A percentile compares a stretch with the other conserved stretches of the same genome.
phyloP scores from a whole-genome alignment of 1,284 basidiomycete species.

The Fomitopsis betulina region DNA sequence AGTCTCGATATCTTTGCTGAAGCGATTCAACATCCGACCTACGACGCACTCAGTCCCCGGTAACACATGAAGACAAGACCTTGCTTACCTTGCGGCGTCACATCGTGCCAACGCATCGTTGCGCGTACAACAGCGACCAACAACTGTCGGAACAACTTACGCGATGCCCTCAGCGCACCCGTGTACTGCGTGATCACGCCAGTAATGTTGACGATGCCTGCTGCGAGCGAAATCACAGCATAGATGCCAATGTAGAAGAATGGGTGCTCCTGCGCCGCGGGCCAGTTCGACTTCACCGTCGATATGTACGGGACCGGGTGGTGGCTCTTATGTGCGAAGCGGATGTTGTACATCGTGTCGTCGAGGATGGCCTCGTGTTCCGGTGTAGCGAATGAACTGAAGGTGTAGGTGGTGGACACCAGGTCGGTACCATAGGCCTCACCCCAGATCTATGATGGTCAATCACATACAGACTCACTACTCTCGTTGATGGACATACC shows the following conservation, averaged over 20 bases:
- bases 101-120: conserved; percentile 52
- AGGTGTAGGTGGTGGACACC: conserved; percentile 20
- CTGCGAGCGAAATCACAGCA: conserved; percentile 47
- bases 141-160: conserved; percentile 52
- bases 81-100: conserved; percentile 40
- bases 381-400: conserved; percentile 25
- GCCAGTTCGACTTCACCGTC: conserved; percentile 34
- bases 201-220: conserved; percentile 40
- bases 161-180: conserved; percentile 56
- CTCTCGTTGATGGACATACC: conserved; percentile 27
- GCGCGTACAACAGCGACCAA: conserved; percentile 58
- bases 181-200: conserved; percentile 53
- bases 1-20: conserved; percentile 65
- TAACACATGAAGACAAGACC: background rate
- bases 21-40: conserved; percentile 46
- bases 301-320: conserved; percentile 18
- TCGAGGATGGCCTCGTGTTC: conserved; percentile 34
- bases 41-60: background rate
- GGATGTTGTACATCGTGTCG: conserved; percentile 32
- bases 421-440: conserved; percentile 42
- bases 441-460: conserved; percentile 47
- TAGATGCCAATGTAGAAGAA: conserved; percentile 64
- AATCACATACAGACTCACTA: background rate
- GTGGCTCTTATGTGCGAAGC: conserved; percentile 27
- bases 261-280: conserved; percentile 48